phyloP scores from a whole-genome alignment of 345 rosid genomes.

The Brassica juncea region DNA sequence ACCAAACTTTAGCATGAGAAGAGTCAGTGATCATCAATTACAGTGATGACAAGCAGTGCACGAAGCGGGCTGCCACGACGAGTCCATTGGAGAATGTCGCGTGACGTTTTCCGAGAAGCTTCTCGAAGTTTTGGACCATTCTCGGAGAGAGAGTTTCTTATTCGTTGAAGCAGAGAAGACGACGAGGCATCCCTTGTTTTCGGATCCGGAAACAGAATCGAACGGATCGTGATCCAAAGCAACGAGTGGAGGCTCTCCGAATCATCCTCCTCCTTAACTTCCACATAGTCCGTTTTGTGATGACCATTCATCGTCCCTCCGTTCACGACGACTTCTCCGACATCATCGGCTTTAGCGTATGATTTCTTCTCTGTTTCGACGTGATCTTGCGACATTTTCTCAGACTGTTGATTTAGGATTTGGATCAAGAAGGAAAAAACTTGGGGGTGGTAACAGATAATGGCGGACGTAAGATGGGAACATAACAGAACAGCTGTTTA shows the following conservation, averaged over 20 bases:
- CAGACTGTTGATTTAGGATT: not conserved
- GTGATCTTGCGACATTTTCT: conserved; percentile 27
- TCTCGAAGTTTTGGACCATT: conserved; percentile 55
- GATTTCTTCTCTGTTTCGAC: conserved; percentile 21
- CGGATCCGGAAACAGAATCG: conserved; percentile 54
- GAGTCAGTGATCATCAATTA: conserved; percentile 15
- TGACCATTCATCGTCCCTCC: conserved; percentile 17
- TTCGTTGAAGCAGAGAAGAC: conserved; percentile 47
- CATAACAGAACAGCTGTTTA: not conserved
- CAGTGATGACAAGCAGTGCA: conserved; percentile 75
- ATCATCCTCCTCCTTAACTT: conserved; percentile 11
- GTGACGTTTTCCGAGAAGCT: conserved; percentile 56
- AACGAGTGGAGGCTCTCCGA: conserved; percentile 49
- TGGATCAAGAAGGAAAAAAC: not conserved
- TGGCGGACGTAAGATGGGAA: not conserved
- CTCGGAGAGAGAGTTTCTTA: conserved; percentile 49
- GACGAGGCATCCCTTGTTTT: conserved; percentile 32
- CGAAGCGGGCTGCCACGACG: conserved; percentile 82
- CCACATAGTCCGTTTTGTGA: not conserved
- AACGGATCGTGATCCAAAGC: conserved; percentile 49
- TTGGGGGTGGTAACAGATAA: not conserved
- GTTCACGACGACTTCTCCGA: conserved; percentile 23
- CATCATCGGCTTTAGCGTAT: conserved; percentile 19
- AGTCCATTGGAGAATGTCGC: conserved; percentile 62
- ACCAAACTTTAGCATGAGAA: conserved; percentile 1